A percentile compares a stretch with the other conserved stretches of the same genome.
Evolutionary conservation across 2,329 filamentous ascomycete genomes (phyloP).

Genomic region (Fusarium guadeloupense): DNA sequence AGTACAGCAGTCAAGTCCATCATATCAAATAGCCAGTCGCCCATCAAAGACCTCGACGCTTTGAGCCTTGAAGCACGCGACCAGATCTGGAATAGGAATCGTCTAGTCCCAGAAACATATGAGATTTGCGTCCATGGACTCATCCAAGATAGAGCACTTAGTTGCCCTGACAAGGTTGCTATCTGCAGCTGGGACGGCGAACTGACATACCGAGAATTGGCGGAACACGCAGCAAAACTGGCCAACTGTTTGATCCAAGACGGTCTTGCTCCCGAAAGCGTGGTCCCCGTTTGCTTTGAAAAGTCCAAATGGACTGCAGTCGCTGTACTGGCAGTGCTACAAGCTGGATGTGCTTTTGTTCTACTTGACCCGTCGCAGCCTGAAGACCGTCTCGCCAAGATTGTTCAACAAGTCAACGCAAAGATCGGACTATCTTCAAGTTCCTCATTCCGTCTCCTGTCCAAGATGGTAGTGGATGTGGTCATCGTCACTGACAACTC

Average conservation of each 20-base stretch:
- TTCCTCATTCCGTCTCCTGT: neutral
- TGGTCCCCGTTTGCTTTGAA: slow-evolving; percentile 33
- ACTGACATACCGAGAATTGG: neutral
- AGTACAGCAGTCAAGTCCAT: neutral
- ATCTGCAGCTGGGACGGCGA: slow-evolving; percentile 9
- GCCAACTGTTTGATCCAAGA: neutral
- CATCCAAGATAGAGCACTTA: neutral
- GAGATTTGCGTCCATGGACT: neutral
- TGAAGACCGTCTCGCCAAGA: neutral
- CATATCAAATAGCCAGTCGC: neutral
- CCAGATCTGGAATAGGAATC: neutral
- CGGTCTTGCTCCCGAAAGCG: neutral
- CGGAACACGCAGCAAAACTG: neutral
- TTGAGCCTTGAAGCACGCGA: neutral
- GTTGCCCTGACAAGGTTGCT: too few species aligned
- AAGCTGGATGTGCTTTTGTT: neutral
- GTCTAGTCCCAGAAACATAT: neutral
- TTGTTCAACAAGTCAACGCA: neutral
- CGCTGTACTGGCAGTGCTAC: neutral
- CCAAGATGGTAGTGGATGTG: neutral
- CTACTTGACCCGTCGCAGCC: neutral
- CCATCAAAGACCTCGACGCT: neutral
- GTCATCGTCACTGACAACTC: neutral
- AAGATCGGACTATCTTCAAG: neutral
- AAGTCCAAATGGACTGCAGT: neutral